phyloP scores from a whole-genome alignment of 495 filamentous ascomycete genomes.

The Aspergillus asperescens region DNA sequence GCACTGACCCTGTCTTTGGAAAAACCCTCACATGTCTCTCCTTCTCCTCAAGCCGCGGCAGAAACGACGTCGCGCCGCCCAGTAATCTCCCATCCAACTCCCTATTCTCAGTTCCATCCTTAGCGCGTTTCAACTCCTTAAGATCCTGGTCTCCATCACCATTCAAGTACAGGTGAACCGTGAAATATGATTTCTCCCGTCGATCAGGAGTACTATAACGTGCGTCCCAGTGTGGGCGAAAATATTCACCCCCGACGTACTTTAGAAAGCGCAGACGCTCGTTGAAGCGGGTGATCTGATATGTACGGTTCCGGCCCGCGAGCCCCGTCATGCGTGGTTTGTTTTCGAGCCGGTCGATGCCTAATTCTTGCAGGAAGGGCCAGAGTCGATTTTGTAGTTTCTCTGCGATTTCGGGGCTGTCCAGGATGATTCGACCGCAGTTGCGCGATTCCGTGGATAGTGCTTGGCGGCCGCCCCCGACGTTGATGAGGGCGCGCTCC shows the following conservation, averaged over 20 bases:
- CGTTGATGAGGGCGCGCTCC: slow-evolving; percentile 53
- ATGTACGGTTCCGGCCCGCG: slow-evolving; percentile 42
- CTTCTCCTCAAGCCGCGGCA: slow-evolving; percentile 38
- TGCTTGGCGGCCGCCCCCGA: slow-evolving; percentile 56
- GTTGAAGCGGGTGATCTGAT: slow-evolving; percentile 59
- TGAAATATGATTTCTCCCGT: slow-evolving; percentile 60
- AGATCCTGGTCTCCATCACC: slow-evolving; percentile 46
- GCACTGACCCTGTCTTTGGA: slow-evolving; percentile 62
- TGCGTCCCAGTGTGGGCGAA: slow-evolving; percentile 73
- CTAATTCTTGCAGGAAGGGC: slow-evolving; percentile 41
- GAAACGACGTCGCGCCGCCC: slow-evolving; percentile 62
- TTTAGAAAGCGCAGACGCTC: slow-evolving; percentile 75
- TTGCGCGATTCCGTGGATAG: slow-evolving; percentile 55
- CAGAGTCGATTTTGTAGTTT: slow-evolving; percentile 56
- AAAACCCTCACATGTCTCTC: slow-evolving; percentile 54
- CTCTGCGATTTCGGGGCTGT: slow-evolving; percentile 54
- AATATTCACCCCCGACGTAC: slow-evolving; percentile 72
- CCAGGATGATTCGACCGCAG: slow-evolving; percentile 71
- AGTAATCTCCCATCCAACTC: slow-evolving; percentile 17
- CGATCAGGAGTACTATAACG: slow-evolving; percentile 56
- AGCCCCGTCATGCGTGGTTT: slow-evolving; percentile 42
- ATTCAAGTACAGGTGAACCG: slow-evolving; percentile 82
- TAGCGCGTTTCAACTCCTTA: slow-evolving; percentile 24
- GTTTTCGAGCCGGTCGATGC: slow-evolving; percentile 34
- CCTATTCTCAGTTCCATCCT: slow-evolving; percentile 2